These are phyloP conservation scores for Calonectria naviculata DNA, from an alignment of 2,329 filamentous ascomycete genomes.

Conservation along the genomic window DNA sequence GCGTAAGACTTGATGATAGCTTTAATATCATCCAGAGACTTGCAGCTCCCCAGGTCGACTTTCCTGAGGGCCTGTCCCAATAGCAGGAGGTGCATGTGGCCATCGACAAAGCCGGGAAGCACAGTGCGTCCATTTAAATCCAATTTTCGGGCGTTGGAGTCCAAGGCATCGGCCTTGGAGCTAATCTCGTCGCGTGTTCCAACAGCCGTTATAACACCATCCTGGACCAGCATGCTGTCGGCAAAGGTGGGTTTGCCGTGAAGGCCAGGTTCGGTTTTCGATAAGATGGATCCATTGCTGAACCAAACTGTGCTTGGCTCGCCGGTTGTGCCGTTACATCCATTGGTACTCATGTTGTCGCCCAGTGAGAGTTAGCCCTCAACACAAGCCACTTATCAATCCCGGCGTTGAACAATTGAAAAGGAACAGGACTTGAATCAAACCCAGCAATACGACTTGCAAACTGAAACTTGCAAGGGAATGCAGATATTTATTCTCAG, in stretches of 20 bases:
- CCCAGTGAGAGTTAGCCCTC: too few relatives aligned
- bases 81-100: constrained; percentile 18
- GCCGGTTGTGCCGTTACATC: not conserved
- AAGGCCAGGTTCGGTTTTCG: constrained; percentile 22
- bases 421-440: not conserved
- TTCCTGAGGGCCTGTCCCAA: constrained; percentile 10
- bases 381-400: not conserved
- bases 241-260: constrained; percentile 35
- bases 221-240: constrained; percentile 42
- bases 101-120: constrained; percentile 19
- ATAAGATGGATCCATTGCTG: constrained; percentile 37
- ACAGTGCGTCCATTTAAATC: constrained; percentile 46
- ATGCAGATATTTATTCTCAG: not conserved
- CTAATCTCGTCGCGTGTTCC: constrained; percentile 37
- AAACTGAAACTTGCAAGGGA: not conserved
- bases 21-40: constrained; percentile 5
- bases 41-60: constrained; percentile 5
- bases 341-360: not conserved
- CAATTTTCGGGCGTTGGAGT: not conserved
- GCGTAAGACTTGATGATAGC: not conserved
- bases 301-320: constrained; percentile 9
- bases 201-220: constrained; percentile 44
- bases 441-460: too few relatives aligned
- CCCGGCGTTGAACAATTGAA: not conserved
- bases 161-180: not conserved